phyloP scores from a whole-genome alignment of 306 rosid genomes.

The Ochetophila trinervis region DNA sequence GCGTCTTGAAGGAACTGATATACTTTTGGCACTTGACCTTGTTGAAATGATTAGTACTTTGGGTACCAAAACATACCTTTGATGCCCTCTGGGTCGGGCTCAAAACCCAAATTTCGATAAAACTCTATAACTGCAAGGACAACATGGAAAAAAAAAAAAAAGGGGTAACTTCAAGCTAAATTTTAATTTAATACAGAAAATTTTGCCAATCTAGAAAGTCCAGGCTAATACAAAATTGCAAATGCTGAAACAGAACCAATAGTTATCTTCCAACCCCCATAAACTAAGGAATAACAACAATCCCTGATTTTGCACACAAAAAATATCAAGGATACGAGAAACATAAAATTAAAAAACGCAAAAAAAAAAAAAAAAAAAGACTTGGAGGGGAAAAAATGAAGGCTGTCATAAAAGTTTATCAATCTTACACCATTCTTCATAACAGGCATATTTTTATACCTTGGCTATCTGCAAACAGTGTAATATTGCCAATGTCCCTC shows the following conservation, averaged over 20 bases:
- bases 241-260: conserved; percentile 6
- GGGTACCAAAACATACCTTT: conserved; percentile 99
- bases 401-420: conserved; percentile 14
- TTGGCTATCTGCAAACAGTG: conserved; percentile 90
- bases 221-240: background rate
- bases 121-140: conserved; percentile 79
- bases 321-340: no score
- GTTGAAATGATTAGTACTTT: conserved; percentile 31
- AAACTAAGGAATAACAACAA: background rate
- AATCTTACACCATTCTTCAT: background rate
- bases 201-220: conserved; percentile 2
- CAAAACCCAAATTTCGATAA: conserved; percentile 84
- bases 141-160: conserved; percentile 20
- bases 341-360: background rate
- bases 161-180: conserved; percentile 15
- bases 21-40: conserved; percentile 15
- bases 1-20: background rate
- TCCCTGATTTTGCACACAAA: background rate
- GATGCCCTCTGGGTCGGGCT: conserved; percentile 96
- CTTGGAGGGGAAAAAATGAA: conserved; percentile 6
- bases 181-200: conserved; percentile 8
- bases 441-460: conserved; percentile 40
- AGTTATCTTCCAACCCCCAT: background rate
- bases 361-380: background rate
- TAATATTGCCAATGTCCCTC: conserved; percentile 88